These are phyloP conservation scores for Ormosia emarginata DNA, from an alignment of 306 rosid genomes.

Conservation along the genomic window DNA sequence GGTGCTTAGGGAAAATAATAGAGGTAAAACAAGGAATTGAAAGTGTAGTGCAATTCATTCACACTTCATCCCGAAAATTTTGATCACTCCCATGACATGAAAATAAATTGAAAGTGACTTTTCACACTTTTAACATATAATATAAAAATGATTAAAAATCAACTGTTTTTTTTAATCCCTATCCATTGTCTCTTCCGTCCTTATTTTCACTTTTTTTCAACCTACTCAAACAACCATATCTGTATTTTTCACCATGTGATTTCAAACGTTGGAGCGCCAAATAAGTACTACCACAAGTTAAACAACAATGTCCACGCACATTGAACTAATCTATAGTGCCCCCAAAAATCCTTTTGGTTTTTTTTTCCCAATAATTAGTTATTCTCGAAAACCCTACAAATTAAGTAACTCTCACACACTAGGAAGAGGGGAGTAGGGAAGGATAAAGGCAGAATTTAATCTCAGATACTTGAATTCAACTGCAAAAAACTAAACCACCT, in stretches of 20 bases:
- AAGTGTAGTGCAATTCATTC: not conserved
- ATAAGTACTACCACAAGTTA: not conserved
- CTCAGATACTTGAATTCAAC: no score
- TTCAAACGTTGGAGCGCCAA: not conserved
- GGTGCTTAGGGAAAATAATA: not conserved
- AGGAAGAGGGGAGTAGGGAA: no score
- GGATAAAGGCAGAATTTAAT: no score
- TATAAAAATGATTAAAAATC: slow-evolving; percentile 3
- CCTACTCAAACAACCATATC: not conserved
- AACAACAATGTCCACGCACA: not conserved
- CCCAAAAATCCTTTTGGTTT: no score
- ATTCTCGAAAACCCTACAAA: no score
- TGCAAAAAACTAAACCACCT: no score
- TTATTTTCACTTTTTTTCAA: not conserved
- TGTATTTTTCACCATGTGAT: not conserved
- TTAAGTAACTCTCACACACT: no score
- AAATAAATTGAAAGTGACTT: slow-evolving; percentile 16
- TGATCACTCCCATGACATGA: not conserved
- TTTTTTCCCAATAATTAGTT: no score
- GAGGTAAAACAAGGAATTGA: not conserved
- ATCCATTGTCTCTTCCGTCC: slow-evolving; percentile 3
- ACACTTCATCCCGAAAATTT: no score
- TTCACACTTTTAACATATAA: slow-evolving; percentile 3
- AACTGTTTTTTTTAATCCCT: not conserved
- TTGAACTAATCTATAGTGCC: no score